Conservation (phyloP, 108 stramenopile genomes). For the Discostella pseudostelligera region DNA sequence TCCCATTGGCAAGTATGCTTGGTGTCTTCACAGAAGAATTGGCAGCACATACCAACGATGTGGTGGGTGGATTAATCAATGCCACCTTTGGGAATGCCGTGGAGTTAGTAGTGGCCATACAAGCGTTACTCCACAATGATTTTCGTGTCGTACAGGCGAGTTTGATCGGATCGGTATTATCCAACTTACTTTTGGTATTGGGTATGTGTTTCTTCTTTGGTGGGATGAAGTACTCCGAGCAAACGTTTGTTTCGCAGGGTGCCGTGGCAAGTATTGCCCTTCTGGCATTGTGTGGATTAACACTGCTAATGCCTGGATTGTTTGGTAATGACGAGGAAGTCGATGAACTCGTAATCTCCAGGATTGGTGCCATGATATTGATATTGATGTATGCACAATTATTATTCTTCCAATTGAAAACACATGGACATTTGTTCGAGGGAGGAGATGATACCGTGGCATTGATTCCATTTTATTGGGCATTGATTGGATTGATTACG, state of each 20-base stretch:
- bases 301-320: constrained; percentile 83
- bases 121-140: constrained; percentile 75
- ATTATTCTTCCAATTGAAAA: constrained; percentile 90
- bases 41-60: constrained; percentile 92
- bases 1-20: constrained; percentile 89
- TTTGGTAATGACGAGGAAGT: constrained; percentile 52
- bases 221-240: constrained; percentile 85
- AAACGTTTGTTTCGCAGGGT: constrained; percentile 75
- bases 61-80: constrained; percentile 94
- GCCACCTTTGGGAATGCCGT: constrained; percentile 98
- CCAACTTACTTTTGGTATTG: constrained; percentile 91
- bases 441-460: constrained; percentile 43
- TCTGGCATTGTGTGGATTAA: constrained; percentile 78
- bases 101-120: constrained; percentile 89
- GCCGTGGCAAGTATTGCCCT: constrained; percentile 79
- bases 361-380: constrained; percentile 82
- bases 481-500: constrained; percentile 65
- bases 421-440: constrained; percentile 87
- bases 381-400: constrained; percentile 90
- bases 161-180: constrained; percentile 94
- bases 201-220: constrained; percentile 97
- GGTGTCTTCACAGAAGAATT: constrained; percentile 97
- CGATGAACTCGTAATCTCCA: constrained; percentile 66
- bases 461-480: constrained; percentile 68
- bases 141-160: constrained; percentile 93